Evolutionary conservation across 2,329 filamentous ascomycete species (phyloP), one percentile per base, ranked within the genome.

Genomic region (Exserohilum rostratum): DNA sequence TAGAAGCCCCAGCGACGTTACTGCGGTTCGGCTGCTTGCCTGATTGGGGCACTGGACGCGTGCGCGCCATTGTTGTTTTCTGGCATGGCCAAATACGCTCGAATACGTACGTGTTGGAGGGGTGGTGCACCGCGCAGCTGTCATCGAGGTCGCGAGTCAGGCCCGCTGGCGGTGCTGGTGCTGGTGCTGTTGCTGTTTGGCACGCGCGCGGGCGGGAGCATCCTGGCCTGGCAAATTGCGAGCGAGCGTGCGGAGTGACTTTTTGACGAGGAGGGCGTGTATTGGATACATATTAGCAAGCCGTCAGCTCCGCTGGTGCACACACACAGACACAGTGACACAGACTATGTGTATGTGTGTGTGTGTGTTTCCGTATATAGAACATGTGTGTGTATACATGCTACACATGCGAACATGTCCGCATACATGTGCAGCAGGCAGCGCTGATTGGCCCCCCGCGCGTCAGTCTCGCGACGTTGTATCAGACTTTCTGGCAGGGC

Each of bases 141-240:
- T 25, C 22, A 25, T 25, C 4, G 22, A 25, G 22, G 22, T 25
- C 7, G 22, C 22, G 22, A 25, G 22, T 25, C 50, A 51, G 35
- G 55, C 15, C 48, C 46, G 17, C 43, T 25, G 22, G 22, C 22
- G 22, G 22, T 5, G 22, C 4, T 7, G 22, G 4, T 25, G 22
- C 22, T 25, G 22, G 22, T 5, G 22, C 4, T 7, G 22, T 7
- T 25, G 22, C 22, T 25, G 30, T 57, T 47, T 33, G 52, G 47
- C 47, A 49, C 38, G 46, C 56, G 54, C 40, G 50, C n/a, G 22
- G 22, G 38, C 46, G 60, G 50, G 55, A 37, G 55, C 31, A 37
- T 46, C 35, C 38, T 44, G 51, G 53, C 46, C 57, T 58, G 56
- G 48, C 53, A 61, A 59, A 48, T 35, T 38, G 33, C 40, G 22